phyloP scores from a whole-genome alignment of 2,329 filamentous ascomycete genomes.

The Chaetomiaceae sp. region DNA sequence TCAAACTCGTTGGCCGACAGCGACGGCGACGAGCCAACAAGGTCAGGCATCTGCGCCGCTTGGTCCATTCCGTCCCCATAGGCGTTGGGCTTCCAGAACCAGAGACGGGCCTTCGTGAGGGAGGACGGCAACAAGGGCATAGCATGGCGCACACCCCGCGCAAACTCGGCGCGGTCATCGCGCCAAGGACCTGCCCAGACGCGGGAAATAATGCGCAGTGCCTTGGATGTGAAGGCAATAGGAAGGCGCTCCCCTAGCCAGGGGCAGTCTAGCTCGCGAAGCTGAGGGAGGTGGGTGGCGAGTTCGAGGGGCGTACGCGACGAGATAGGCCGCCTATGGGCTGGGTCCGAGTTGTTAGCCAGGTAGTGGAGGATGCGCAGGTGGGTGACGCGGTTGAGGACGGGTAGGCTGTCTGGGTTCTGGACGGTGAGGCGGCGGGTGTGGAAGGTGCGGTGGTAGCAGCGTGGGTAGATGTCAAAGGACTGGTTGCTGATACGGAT shows the following conservation, averaged over 20 bases:
- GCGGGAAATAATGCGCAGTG: conserved; percentile 17
- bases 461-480: conserved; percentile 5
- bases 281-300: conserved; percentile 22
- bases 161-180: conserved; percentile 27
- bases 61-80: conserved; percentile 6
- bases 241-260: conserved; percentile 27
- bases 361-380: conserved; percentile 2
- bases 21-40: conserved; percentile 8
- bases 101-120: conserved; percentile 5
- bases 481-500: conserved; percentile 5
- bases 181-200: conserved; percentile 27
- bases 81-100: conserved; percentile 1
- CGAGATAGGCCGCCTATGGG: conserved; percentile 22
- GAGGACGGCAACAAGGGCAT: conserved; percentile 8
- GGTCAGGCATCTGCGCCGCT: conserved; percentile 11
- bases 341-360: neutral
- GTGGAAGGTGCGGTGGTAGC: conserved; percentile 13
- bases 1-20: neutral
- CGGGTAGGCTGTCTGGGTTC: conserved; percentile 6
- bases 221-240: conserved; percentile 7
- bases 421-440: conserved; percentile 15
- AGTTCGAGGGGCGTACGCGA: conserved; percentile 22
- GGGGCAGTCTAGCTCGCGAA: conserved; percentile 19
- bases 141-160: conserved; percentile 16
- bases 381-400: conserved; percentile 5